These are phyloP conservation scores for Bryum argenteum DNA, from an alignment of 225 moss, liverwort and hornwort genomes.

Conservation along the genomic window DNA sequence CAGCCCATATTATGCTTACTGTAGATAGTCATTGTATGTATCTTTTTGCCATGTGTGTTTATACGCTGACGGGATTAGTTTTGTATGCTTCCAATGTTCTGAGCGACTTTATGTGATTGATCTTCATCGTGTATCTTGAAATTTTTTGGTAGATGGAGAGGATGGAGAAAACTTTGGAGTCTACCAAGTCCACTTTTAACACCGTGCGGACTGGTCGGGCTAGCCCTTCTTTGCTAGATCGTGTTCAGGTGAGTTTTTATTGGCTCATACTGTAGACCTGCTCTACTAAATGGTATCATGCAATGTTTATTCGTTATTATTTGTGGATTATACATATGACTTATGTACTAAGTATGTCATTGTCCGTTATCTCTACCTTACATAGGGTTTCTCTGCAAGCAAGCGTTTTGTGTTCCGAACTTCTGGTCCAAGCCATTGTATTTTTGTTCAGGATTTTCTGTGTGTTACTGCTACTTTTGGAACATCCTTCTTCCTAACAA, in stretches of 20 bases:
- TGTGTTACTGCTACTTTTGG: not conserved
- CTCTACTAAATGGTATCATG: conserved; percentile 12
- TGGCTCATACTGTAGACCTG: not conserved
- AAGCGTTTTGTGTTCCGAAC: not conserved
- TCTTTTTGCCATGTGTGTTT: not conserved
- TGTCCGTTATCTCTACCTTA: not conserved
- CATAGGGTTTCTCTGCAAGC: not conserved
- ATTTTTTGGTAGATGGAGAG: conserved; percentile 74
- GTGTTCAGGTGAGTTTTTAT: conserved; percentile 68
- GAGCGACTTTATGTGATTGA: conserved; percentile 12
- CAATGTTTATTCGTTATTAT: not conserved
- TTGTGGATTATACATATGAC: not conserved
- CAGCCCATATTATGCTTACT: not conserved
- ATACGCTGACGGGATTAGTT: not conserved
- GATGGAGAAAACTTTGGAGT: conserved; percentile 90
- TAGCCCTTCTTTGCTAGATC: conserved; percentile 81
- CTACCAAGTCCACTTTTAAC: conserved; percentile 77
- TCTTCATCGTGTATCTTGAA: conserved; percentile 13
- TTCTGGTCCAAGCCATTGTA: not conserved
- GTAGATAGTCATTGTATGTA: not conserved
- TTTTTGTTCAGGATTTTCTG: not conserved
- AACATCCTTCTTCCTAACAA: conserved; percentile 14
- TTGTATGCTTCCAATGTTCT: conserved; percentile 4
- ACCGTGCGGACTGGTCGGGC: conserved; percentile 91
- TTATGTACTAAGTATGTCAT: not conserved